Percentiles rank a stretch among this genome's conserved stretches.
Evolutionary conservation across 1,284 basidiomycete species (phyloP).

Genomic region (Rhizoctonia solani): DNA sequence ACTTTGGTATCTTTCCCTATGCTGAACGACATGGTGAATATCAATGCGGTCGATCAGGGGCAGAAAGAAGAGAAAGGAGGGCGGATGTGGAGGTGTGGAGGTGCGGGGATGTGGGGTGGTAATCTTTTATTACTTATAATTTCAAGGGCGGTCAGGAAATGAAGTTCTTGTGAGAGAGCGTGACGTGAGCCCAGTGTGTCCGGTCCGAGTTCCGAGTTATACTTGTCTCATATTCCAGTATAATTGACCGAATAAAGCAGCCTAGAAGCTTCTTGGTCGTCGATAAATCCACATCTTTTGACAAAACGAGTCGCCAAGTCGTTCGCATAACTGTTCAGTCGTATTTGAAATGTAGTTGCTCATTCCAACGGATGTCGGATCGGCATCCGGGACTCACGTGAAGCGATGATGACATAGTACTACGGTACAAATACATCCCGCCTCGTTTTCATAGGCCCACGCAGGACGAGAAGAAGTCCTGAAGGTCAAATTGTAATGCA

Average conservation of each 20-base stretch:
- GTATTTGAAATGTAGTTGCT: slow-evolving; percentile 8
- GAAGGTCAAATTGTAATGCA: too few species aligned
- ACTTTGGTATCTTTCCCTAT: slow-evolving; percentile 22
- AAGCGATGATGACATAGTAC: too few species aligned
- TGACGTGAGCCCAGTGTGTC: slow-evolving; percentile 5
- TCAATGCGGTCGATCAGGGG: not conserved
- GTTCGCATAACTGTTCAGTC: slow-evolving; percentile 13
- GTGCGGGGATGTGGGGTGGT: slow-evolving; percentile 24
- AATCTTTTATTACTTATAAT: too few species aligned
- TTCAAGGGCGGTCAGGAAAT: slow-evolving; percentile 22
- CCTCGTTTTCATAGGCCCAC: not conserved
- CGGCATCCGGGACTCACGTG: slow-evolving; percentile 31
- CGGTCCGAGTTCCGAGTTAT: slow-evolving; percentile 21
- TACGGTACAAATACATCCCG: slow-evolving; percentile 31
- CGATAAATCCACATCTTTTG: not conserved
- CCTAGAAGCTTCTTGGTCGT: not conserved
- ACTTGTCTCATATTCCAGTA: not conserved
- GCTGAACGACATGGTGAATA: slow-evolving; percentile 19
- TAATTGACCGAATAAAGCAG: slow-evolving; percentile 21
- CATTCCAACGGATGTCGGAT: slow-evolving; percentile 6
- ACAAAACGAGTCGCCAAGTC: slow-evolving; percentile 2
- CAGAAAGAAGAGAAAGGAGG: slow-evolving; percentile 3
- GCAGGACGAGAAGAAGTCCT: too few species aligned
- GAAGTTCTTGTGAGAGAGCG: slow-evolving; percentile 14
- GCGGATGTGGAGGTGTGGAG: slow-evolving; percentile 19